These are phyloP conservation scores for Phycomyces nitens DNA, from an alignment of 192 early-diverging fungal species.

Conservation along the genomic window DNA sequence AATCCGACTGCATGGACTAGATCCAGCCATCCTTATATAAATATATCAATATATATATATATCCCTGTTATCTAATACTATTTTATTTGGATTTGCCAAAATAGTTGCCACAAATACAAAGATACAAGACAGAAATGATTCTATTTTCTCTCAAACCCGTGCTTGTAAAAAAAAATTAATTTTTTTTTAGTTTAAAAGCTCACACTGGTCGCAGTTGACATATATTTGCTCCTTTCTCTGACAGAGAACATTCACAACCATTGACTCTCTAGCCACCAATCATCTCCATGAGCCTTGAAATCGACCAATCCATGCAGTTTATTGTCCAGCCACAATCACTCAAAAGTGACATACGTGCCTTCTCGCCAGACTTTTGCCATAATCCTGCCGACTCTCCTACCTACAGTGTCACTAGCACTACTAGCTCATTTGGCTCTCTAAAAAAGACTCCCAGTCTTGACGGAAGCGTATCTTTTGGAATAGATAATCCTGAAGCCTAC, in stretches of 20 bases:
- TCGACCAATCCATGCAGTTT: background rate
- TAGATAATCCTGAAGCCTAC: no score
- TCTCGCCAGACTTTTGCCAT: slow-evolving; percentile 11
- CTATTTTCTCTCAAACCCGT: background rate
- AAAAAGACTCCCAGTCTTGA: background rate
- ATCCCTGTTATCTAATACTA: background rate
- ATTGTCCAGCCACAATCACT: background rate
- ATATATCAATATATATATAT: background rate
- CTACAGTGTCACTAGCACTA: slow-evolving; percentile 12
- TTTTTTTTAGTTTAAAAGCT: background rate
- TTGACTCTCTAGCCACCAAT: background rate
- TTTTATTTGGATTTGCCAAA: no score
- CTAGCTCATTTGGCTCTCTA: background rate
- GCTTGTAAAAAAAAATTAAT: background rate
- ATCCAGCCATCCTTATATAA: background rate
- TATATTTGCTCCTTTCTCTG: background rate
- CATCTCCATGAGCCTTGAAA: background rate
- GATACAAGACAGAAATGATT: no score
- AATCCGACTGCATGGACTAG: slow-evolving; percentile 1
- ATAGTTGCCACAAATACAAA: no score
- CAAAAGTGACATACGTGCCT: background rate
- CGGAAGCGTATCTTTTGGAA: background rate
- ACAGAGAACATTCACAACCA: background rate
- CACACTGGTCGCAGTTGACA: background rate
- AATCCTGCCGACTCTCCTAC: slow-evolving; percentile 9